Conservation (phyloP, 192 early-diverging fungal species). For the Gigaspora rosea region DNA sequence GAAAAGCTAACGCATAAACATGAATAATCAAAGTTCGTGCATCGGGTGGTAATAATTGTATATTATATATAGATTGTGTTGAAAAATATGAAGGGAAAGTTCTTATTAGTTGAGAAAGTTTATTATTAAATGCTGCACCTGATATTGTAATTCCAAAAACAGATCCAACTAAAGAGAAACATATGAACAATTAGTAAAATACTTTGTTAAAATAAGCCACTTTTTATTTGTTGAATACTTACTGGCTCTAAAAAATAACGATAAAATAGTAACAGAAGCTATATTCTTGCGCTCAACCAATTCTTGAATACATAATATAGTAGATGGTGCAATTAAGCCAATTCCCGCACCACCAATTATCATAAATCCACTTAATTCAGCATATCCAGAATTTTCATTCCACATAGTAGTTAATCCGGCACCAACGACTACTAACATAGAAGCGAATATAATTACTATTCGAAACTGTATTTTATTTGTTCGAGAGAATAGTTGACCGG, state of each 20-base stretch:
- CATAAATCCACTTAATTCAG: constrained; percentile 60
- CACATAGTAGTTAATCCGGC: constrained; percentile 66
- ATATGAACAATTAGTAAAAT: no score
- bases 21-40: no score
- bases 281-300: constrained; percentile 63
- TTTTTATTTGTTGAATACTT: background rate
- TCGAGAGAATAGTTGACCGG: constrained; percentile 59
- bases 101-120: no score
- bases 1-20: no score
- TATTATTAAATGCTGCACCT: no score
- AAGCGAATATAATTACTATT: constrained; percentile 63
- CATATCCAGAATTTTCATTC: constrained; percentile 49
- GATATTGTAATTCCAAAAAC: no score
- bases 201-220: no score
- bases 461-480: constrained; percentile 61
- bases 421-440: constrained; percentile 62
- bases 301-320: constrained; percentile 74
- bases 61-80: no score
- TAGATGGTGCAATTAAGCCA: constrained; percentile 72
- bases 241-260: constrained; percentile 56
- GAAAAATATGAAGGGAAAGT: no score
- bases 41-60: no score
- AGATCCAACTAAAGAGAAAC: no score
- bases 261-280: constrained; percentile 71
- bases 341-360: constrained; percentile 75